Evolutionary conservation across 495 filamentous ascomycete species (phyloP), one percentile per base, ranked within the genome.

Genomic region (Aspergillus egyptiacus): DNA sequence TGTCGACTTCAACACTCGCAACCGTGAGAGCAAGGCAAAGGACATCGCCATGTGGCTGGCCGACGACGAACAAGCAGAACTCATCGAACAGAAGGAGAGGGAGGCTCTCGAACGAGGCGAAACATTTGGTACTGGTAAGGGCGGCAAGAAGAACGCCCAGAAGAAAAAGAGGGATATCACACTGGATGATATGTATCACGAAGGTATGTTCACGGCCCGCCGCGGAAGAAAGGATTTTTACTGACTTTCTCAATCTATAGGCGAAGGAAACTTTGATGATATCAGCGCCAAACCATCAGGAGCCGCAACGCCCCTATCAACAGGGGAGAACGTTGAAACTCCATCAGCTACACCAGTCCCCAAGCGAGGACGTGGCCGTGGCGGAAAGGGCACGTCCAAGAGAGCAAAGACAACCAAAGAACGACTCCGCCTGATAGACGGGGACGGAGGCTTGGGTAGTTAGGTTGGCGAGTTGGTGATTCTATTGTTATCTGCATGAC

Each of bases 11-110:
- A 95, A 91, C 63, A 91, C 89, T 14, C 82, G 90, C 53, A 81
- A 83, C 54, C 81, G 88, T 40, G 90, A 95, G 66, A 95, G 91
- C 66, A 81, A 89, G 28, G 93, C 89, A 51, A 94, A 94, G 70
- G 91, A 96, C 60, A 95, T 96, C 63, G 90, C 90, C 32, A 81
- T 95, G 80, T 96, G 91, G 91, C 81, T 96, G 44, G 91, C 89
- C 10, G 91, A 96, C 59, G 91, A 96, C 54, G 90, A 96, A 40
- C 86, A 95, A 66, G 91, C 89, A 8, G 89, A 89, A 59, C 72
- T 90, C 54, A 89, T 96, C 54, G 91, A 96, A 66, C 76, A 82
- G 53, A 89, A 89, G 60, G 90, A 95, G 70, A 84, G 84, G 52
- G 89, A 95, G 68, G 73, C 90, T 4, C 70, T 86, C 5, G 83